Conservation (phyloP, 306 rosid species). For the Sechiopsis laciniata region DNA sequence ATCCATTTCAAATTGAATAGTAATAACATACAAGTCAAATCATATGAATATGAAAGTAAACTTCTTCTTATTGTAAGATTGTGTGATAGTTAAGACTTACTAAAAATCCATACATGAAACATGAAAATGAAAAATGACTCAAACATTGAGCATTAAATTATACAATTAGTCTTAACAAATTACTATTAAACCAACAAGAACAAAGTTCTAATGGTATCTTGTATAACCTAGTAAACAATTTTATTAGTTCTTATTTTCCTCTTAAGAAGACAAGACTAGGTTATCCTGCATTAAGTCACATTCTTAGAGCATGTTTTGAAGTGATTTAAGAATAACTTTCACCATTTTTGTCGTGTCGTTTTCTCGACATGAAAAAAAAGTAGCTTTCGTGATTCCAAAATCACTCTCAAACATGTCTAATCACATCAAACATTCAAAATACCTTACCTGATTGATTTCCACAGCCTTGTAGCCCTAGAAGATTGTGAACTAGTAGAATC, state of each 20-base stretch:
- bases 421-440: constrained; percentile 35
- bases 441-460: constrained; percentile 75
- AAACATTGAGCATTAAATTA: neutral
- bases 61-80: neutral
- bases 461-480: constrained; percentile 48
- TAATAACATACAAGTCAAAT: neutral
- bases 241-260: neutral
- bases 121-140: neutral
- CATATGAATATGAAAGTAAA: neutral
- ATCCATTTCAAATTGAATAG: too few relatives aligned
- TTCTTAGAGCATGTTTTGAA: constrained; percentile 34
- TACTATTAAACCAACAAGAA: too few relatives aligned
- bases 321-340: too few relatives aligned
- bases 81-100: neutral
- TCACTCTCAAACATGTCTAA: too few relatives aligned
- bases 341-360: too few relatives aligned
- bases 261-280: neutral
- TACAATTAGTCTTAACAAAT: neutral
- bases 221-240: too few relatives aligned
- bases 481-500: constrained; percentile 32
- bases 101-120: neutral
- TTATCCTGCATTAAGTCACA: constrained; percentile 21
- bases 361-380: too few relatives aligned
- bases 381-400: too few relatives aligned
- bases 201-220: too few relatives aligned